phyloP scores from a whole-genome alignment of 257 asterid species.

The Sherardia arvensis region DNA sequence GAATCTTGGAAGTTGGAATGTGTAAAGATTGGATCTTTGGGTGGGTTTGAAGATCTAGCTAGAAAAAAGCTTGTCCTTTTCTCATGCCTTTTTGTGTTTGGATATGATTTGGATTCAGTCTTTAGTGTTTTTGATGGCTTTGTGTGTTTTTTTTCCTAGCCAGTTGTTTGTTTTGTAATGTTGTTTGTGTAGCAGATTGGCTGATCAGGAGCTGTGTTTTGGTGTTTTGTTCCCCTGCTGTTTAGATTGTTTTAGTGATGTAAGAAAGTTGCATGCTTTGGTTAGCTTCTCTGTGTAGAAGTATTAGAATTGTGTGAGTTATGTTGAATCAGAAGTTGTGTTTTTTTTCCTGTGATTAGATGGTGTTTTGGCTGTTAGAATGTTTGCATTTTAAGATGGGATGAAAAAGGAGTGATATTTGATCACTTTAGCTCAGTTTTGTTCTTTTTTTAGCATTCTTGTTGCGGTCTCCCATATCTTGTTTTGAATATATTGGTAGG shows the following conservation, averaged over 20 bases:
- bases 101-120: slow-evolving; percentile 6
- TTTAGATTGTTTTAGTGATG: neutral
- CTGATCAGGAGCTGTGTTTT: slow-evolving; percentile 1
- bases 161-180: neutral
- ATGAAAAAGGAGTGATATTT: neutral
- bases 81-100: slow-evolving; percentile 10
- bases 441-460: neutral
- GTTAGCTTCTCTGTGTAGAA: neutral
- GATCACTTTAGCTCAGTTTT: slow-evolving; percentile 1
- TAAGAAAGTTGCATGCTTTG: neutral
- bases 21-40: slow-evolving; percentile 33
- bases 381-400: neutral
- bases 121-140: neutral
- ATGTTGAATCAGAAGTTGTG: neutral
- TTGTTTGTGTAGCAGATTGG: neutral
- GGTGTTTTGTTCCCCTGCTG: neutral
- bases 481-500: neutral
- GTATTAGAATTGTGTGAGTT: neutral
- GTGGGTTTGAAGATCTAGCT: slow-evolving; percentile 27
- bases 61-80: slow-evolving; percentile 7
- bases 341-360: neutral
- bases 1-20: slow-evolving; percentile 16
- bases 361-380: neutral
- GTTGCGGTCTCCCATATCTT: neutral
- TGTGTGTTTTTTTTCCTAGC: neutral